These are phyloP conservation scores for Mimosa bimucronata DNA, from an alignment of 306 rosid species.

Conservation along the genomic window DNA sequence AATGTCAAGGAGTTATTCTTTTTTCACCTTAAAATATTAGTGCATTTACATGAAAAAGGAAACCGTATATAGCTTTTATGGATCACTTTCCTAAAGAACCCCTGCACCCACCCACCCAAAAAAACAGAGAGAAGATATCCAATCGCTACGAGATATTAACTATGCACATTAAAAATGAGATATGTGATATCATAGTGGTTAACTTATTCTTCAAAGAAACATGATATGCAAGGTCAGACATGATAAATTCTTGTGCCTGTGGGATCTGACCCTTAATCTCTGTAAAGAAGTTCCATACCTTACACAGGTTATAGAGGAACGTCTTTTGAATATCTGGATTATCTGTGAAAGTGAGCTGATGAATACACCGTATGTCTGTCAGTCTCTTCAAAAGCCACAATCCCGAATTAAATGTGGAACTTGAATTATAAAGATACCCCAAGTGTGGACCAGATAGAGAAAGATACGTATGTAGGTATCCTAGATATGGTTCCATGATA, in stretches of 20 bases:
- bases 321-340: conserved; percentile 81
- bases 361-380: conserved; percentile 82
- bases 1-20: not conserved
- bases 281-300: conserved; percentile 52
- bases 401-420: conserved; percentile 87
- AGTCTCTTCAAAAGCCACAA: conserved; percentile 89
- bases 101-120: no score
- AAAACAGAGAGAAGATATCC: no score
- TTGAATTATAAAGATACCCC: conserved; percentile 94
- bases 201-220: not conserved
- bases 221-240: conserved; percentile 9
- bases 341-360: conserved; percentile 90
- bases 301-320: conserved; percentile 73
- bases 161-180: not conserved
- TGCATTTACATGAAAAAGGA: not conserved
- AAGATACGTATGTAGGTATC: conserved; percentile 70
- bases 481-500: conserved; percentile 80
- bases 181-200: not conserved
- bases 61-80: no score
- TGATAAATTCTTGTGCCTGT: conserved; percentile 19
- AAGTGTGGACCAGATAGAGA: conserved; percentile 93
- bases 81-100: no score
- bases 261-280: conserved; percentile 13
- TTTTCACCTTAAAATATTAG: not conserved
- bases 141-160: no score